Percentiles rank a stretch among this genome's conserved stretches.
Evolutionary conservation across 176 grass and related monocot genomes (phyloP).

Genomic region (Aegilops tauschii): DNA sequence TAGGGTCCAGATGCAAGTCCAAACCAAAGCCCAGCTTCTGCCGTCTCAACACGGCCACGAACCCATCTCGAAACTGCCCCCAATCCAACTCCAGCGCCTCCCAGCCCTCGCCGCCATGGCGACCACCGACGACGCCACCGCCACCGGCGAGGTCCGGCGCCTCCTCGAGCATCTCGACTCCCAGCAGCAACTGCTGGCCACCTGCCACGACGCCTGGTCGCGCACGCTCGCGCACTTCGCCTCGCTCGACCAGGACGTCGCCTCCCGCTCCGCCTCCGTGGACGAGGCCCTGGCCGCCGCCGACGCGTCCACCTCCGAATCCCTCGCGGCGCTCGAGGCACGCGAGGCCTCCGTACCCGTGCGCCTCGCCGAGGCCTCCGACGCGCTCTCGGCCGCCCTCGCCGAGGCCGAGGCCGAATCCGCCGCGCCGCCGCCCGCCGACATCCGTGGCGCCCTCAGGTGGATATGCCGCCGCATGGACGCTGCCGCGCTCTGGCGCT

Average conservation of each 20-base stretch:
- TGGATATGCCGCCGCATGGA: slow-evolving; percentile 88
- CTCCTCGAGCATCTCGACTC: slow-evolving; percentile 59
- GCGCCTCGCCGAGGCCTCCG: slow-evolving; percentile 26
- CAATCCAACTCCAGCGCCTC: not conserved
- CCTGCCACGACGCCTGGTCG: slow-evolving; percentile 47
- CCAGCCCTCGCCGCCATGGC: slow-evolving; percentile 33
- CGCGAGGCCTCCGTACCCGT: slow-evolving; percentile 47
- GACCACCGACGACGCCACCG: slow-evolving; percentile 37
- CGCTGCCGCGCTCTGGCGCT: slow-evolving; percentile 53
- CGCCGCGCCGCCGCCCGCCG: slow-evolving; percentile 22
- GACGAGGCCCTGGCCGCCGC: slow-evolving; percentile 46
- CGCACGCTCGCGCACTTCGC: slow-evolving; percentile 49
- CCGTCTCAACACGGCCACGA: not conserved
- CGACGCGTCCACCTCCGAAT: slow-evolving; percentile 38
- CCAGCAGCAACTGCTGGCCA: slow-evolving; percentile 40
- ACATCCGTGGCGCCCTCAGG: slow-evolving; percentile 50
- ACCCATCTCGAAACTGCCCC: slow-evolving; percentile 1
- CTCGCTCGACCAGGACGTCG: slow-evolving; percentile 60
- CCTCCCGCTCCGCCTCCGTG: slow-evolving; percentile 46
- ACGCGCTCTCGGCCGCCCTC: slow-evolving; percentile 42
- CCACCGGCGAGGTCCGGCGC: slow-evolving; percentile 40
- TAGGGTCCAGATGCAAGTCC: not conserved
- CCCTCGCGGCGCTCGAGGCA: slow-evolving; percentile 45
- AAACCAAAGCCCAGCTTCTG: slow-evolving; percentile 16
- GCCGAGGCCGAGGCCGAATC: slow-evolving; percentile 44